phyloP scores from a whole-genome alignment of 805 yeast genomes.

The Wickerhamomyces silvicola region DNA sequence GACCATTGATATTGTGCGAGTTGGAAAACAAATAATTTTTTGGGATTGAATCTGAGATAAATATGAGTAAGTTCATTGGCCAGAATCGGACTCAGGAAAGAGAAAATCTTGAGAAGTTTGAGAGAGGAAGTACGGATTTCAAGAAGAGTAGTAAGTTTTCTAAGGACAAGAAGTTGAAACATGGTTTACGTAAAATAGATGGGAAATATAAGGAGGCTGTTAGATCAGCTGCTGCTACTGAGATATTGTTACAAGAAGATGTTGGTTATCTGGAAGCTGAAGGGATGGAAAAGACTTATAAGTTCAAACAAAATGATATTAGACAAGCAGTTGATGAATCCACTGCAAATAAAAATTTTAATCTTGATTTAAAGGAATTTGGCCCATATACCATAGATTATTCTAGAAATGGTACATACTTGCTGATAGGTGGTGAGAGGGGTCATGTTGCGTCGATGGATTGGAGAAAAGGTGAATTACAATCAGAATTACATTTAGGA shows the following conservation, averaged over 20 bases:
- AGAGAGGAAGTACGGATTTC: constrained; percentile 18
- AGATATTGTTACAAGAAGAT: constrained; percentile 76
- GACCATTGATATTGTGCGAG: background rate
- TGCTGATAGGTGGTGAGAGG: constrained; percentile 79
- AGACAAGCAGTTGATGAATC: constrained; percentile 66
- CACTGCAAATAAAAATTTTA: constrained; percentile 70
- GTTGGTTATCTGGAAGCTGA: constrained; percentile 89
- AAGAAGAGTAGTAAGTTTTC: constrained; percentile 25
- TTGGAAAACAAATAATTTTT: background rate
- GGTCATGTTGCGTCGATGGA: constrained; percentile 96
- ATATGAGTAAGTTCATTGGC: constrained; percentile 21
- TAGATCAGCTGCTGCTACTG: constrained; percentile 80
- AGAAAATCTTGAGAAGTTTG: constrained; percentile 26
- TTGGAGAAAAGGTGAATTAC: constrained; percentile 83
- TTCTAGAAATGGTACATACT: constrained; percentile 79
- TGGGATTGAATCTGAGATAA: background rate
- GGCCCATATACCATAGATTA: constrained; percentile 86
- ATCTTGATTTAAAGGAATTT: constrained; percentile 62
- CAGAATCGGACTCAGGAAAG: constrained; percentile 22
- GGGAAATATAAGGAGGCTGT: constrained; percentile 70
- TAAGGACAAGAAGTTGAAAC: constrained; percentile 56
- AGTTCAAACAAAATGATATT: constrained; percentile 77
- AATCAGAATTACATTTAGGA: constrained; percentile 75
- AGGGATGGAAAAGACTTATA: constrained; percentile 88
- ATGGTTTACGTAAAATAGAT: constrained; percentile 63